These are phyloP conservation scores for Capsicum pubescens DNA, from an alignment of 257 asterid genomes.

Conservation along the genomic window DNA sequence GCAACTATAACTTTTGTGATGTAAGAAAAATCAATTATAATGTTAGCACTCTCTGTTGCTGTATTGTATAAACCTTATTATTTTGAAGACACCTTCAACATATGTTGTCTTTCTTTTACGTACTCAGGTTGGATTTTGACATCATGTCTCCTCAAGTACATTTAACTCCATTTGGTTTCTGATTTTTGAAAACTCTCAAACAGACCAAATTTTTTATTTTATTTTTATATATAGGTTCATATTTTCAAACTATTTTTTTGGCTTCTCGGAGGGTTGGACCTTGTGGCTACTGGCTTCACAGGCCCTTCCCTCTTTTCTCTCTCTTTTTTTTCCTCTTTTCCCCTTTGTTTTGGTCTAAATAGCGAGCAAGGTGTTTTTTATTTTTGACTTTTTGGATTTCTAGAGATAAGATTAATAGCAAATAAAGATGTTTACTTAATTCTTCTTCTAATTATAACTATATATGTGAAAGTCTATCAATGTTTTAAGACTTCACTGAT, in stretches of 20 bases:
- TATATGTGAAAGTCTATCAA: background rate
- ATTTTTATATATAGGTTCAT: background rate
- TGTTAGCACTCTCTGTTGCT: background rate
- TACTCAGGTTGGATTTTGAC: conserved; percentile 10
- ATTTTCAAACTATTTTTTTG: background rate
- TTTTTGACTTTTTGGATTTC: background rate
- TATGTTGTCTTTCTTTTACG: conserved; percentile 2
- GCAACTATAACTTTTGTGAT: background rate
- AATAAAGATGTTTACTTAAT: conserved; percentile 6
- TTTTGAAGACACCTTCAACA: background rate
- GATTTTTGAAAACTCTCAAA: background rate
- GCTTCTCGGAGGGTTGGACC: conserved; percentile 4
- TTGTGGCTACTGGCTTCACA: background rate
- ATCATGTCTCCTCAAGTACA: background rate
- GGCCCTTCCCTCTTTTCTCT: background rate
- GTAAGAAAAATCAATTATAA: background rate
- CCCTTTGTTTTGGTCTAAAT: background rate
- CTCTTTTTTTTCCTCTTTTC: background rate
- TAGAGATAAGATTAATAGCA: conserved; percentile 13
- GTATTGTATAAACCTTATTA: background rate
- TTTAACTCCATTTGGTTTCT: background rate
- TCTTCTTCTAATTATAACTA: background rate
- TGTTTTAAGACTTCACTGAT: background rate
- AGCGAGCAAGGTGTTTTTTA: background rate
- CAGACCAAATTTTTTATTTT: background rate